phyloP scores from a whole-genome alignment of 768 basidiomycete genomes.

The Trametes punicea region DNA sequence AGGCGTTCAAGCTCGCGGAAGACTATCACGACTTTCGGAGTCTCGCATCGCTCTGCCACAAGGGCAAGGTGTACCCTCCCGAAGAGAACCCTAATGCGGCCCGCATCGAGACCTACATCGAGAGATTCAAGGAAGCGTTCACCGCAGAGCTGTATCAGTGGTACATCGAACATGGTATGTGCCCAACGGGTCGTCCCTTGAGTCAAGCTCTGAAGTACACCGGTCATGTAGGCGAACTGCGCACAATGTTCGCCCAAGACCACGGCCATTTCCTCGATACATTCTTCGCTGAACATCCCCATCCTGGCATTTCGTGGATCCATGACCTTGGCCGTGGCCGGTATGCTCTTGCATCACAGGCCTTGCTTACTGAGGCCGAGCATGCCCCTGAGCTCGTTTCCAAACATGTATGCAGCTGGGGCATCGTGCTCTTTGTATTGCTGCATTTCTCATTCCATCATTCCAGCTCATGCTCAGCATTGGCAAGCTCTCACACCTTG shows the following conservation, averaged over 20 bases:
- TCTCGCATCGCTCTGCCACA: conserved; percentile 81
- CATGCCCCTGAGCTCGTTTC: conserved; percentile 55
- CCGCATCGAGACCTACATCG: conserved; percentile 69
- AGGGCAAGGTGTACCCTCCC: conserved; percentile 58
- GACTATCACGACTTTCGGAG: conserved; percentile 82
- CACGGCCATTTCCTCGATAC: conserved; percentile 63
- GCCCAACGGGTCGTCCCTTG: no score
- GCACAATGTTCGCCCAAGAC: conserved; percentile 78
- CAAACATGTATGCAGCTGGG: conserved; percentile 67
- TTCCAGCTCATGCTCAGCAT: conserved; percentile 85
- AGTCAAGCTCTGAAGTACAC: neutral
- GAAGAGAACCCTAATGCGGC: conserved; percentile 59
- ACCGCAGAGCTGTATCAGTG: conserved; percentile 87
- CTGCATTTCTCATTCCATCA: no score
- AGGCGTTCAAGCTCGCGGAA: conserved; percentile 83
- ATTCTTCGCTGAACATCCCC: conserved; percentile 60
- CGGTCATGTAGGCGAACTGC: conserved; percentile 61
- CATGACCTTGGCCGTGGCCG: conserved; percentile 74
- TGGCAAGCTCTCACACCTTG: conserved; percentile 81
- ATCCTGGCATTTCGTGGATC: conserved; percentile 78
- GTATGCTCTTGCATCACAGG: conserved; percentile 60
- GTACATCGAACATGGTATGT: conserved; percentile 86
- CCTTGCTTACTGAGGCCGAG: conserved; percentile 61
- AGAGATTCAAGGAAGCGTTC: conserved; percentile 78
- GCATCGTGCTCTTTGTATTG: no score